phyloP scores from a whole-genome alignment of 345 rosid species.

The Melaleuca quinquenervia region DNA sequence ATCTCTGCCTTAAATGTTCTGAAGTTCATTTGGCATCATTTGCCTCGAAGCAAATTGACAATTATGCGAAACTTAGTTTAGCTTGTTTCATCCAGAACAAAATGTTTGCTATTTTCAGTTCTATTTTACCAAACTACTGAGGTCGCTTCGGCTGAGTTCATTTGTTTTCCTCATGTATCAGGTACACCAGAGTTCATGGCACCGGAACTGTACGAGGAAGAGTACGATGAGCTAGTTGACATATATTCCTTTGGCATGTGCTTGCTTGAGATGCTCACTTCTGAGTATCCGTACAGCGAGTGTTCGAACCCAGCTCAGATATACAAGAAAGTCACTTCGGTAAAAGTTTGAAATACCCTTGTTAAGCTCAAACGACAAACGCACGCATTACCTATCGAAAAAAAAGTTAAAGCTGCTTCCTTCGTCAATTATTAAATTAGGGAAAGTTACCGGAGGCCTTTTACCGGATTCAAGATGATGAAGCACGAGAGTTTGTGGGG shows the following conservation, averaged over 20 bases:
- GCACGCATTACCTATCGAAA: background rate
- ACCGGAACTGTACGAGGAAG: conserved; percentile 91
- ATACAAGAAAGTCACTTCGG: conserved; percentile 93
- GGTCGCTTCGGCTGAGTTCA: background rate
- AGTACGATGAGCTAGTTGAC: conserved; percentile 88
- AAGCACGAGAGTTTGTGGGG: conserved; percentile 63
- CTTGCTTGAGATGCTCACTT: conserved; percentile 82
- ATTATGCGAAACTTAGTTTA: background rate
- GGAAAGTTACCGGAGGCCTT: conserved; percentile 87
- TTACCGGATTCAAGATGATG: conserved; percentile 44
- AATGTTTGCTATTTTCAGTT: background rate
- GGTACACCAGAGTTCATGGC: conserved; percentile 99
- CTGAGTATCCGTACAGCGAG: conserved; percentile 80
- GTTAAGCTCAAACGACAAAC: background rate
- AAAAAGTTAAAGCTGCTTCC: no score
- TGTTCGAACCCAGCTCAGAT: conserved; percentile 91
- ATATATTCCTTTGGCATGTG: conserved; percentile 96
- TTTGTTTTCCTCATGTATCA: background rate
- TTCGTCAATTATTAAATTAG: conserved; percentile 13
- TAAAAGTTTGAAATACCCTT: conserved; percentile 6
- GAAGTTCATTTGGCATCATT: background rate
- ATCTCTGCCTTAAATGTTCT: background rate
- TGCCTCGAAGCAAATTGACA: background rate
- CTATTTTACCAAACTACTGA: background rate
- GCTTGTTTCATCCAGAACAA: background rate